Base-by-base conservation (phyloP, 805 yeast genomes). In the Grigorovia yakushimaensis region DNA sequence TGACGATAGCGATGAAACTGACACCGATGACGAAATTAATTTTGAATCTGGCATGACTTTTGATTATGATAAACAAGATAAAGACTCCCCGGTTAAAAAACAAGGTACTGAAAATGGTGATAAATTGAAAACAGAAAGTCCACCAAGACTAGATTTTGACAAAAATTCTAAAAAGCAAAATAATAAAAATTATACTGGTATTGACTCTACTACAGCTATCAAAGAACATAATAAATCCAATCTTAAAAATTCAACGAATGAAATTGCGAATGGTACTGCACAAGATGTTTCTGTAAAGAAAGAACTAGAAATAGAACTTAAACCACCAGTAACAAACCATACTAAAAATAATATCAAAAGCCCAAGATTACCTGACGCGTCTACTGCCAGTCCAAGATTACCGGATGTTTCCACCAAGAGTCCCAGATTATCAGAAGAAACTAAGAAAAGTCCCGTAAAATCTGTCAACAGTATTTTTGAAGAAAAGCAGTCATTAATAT, bases 51-150 rank as follows among this genome's bases (percentile, higher is more conserved):
- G 58, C 21, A 60, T 64, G 56, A 51, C 57, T 6, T 62, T 64
- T 49, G 68, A 65, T 43, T 63, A 64, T 41, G 68, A 62, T 37
- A 58, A 58, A 43, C 65, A 62, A 43, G 67, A 60, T 47, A 54
- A 46, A 22, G 45, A 49, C 7, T 49, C 54, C 3, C 53, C 54
- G 22, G 45, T 33, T 33, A 33, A 33, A 17, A 33, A 33, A 33
- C 37, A 13, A 33, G 15, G n/a, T 7, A 3, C 37, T 33, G 17
- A 33, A 15, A 33, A 7, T 33, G 15, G 15, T 33, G 9, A 10
- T 27, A 27, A 27, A 15, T 10, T 27, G 33, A 10, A 27, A 27
- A 27, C 9, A 15, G 33, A 27, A 27, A 27, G 4, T 27, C 9
- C 13, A 10, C 10, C 33, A 10, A 33, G 15, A 13, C 7, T 33